Evolutionary conservation across 2,329 filamentous ascomycete genomes (phyloP), one percentile per base, ranked within the genome.

Genomic region (Coniosporium tulheliwenetii): DNA sequence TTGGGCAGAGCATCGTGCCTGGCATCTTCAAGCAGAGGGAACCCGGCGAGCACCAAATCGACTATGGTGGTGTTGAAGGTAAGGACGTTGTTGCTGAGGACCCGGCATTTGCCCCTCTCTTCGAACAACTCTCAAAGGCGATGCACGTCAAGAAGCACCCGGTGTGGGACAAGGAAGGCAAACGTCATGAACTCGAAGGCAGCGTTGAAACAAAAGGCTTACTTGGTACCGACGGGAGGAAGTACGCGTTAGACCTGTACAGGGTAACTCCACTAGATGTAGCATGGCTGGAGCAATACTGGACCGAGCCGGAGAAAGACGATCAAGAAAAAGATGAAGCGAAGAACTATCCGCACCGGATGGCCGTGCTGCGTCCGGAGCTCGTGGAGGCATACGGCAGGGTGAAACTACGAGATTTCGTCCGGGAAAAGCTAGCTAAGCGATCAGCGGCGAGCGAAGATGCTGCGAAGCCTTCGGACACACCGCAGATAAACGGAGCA

Each of bases 1-100:
- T 98, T 40, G 91, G 85, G 31, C 91, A 98, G 65, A 96, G 87
- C 54, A 95, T 98, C 48, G 91, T 98, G 13, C 91, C 91, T 5
- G 93, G 91, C 44, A 98, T 98, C 54, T 98, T 98, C 73, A 96
- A 95, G 69, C 91, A 96, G 66, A 79, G 89, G 31, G 91, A 96
- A 54, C 85, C 87, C 29, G 91, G 87, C 40, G 91, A 98, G 73
- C 91, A 94, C 63, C 91, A 96, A 62, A 96, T 98, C 51, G 91
- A 98, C 59, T 98, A 98, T 55, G 91, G 91, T 56, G 91, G 89
- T 49, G 91, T 96, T 30, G 91, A 98, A 58, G 91, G 93, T 49
- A 94, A 93, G 64, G 91, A 98, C 49, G 75, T 93, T 19, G 85
- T 98, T 39, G 87, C 91, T 1, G 82, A 85, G 10, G 85, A 96